A percentile compares a stretch with the other conserved stretches of the same genome.
Conservation (phyloP, 2,329 filamentous ascomycete genomes). For the Dactylellina cionopaga region DNA sequence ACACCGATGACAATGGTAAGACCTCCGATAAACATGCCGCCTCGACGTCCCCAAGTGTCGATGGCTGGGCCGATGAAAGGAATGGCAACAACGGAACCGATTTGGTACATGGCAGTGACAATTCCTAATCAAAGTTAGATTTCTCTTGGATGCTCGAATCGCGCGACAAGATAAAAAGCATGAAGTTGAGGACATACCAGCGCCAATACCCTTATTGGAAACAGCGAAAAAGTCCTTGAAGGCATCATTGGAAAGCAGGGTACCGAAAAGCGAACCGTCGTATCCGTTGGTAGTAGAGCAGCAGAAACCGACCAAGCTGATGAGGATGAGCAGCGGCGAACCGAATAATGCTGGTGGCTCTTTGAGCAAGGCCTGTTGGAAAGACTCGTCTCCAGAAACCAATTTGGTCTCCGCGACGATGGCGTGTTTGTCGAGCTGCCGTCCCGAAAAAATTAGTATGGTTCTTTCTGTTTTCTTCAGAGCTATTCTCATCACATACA, state of each 20-base stretch:
- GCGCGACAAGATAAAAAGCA: slow-evolving; percentile 65
- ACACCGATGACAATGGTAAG: slow-evolving; percentile 66
- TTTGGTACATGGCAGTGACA: slow-evolving; percentile 71
- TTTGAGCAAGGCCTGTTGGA: slow-evolving; percentile 9
- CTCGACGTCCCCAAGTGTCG: slow-evolving; percentile 64
- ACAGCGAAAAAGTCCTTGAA: slow-evolving; percentile 9
- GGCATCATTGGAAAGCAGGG: neutral
- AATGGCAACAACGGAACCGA: slow-evolving; percentile 69
- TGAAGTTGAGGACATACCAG: slow-evolving; percentile 62
- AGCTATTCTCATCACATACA: slow-evolving; percentile 6
- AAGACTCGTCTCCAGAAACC: neutral
- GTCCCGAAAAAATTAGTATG: neutral
- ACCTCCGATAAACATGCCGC: slow-evolving; percentile 66
- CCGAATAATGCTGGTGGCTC: neutral
- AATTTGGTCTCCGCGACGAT: slow-evolving; percentile 7
- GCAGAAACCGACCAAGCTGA: slow-evolving; percentile 16
- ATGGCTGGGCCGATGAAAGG: slow-evolving; percentile 68
- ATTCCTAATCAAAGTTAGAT: slow-evolving; percentile 65
- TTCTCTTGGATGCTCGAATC: slow-evolving; percentile 63
- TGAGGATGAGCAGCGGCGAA: slow-evolving; percentile 5
- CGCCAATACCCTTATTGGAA: neutral
- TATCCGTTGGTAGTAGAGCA: slow-evolving; percentile 68
- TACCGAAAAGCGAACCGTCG: slow-evolving; percentile 67
- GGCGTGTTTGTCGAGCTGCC: slow-evolving; percentile 1
- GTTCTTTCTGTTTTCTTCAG: neutral